These are phyloP conservation scores for Parafenestella ontariensis DNA, from an alignment of 2,329 filamentous ascomycete genomes.

Conservation along the genomic window DNA sequence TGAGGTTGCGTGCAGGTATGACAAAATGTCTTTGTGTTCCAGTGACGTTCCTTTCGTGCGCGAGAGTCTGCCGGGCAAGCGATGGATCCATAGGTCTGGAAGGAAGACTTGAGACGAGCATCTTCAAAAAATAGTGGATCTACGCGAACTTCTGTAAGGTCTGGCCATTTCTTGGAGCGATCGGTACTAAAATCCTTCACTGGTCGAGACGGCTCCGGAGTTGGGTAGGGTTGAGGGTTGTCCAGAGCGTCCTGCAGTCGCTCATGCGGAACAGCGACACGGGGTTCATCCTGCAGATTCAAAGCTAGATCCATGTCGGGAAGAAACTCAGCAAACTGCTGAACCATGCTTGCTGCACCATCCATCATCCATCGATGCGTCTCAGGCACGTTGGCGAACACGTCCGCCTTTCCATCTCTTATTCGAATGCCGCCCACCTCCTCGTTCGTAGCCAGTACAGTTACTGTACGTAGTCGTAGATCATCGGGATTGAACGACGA, in stretches of 20 bases:
- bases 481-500: conserved; percentile 59
- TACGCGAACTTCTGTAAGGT: conserved; percentile 30
- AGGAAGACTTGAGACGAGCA: conserved; percentile 48
- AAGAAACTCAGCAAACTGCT: conserved; percentile 56
- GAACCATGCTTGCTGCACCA: conserved; percentile 61
- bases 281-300: conserved; percentile 67
- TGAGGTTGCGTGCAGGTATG: conserved; percentile 68
- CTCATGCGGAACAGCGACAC: conserved; percentile 61
- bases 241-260: conserved; percentile 35
- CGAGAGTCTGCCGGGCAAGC: conserved; percentile 70
- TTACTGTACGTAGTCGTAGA: conserved; percentile 61
- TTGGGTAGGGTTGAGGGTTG: conserved; percentile 31
- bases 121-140: conserved; percentile 41
- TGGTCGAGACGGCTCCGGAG: conserved; percentile 27
- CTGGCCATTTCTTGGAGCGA: conserved; percentile 49
- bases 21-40: conserved; percentile 71
- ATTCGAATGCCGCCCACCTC: conserved; percentile 64
- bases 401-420: conserved; percentile 58
- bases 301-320: conserved; percentile 70
- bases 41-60: conserved; percentile 65
- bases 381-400: conserved; percentile 54
- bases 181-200: conserved; percentile 47
- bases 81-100: conserved; percentile 52
- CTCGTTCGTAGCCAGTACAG: conserved; percentile 61
- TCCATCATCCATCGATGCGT: conserved; percentile 67